A percentile compares a stretch with the other conserved stretches of the same genome.
phyloP scores from a whole-genome alignment of 2,329 filamentous ascomycete species.

The Harringtonia aguacate region DNA sequence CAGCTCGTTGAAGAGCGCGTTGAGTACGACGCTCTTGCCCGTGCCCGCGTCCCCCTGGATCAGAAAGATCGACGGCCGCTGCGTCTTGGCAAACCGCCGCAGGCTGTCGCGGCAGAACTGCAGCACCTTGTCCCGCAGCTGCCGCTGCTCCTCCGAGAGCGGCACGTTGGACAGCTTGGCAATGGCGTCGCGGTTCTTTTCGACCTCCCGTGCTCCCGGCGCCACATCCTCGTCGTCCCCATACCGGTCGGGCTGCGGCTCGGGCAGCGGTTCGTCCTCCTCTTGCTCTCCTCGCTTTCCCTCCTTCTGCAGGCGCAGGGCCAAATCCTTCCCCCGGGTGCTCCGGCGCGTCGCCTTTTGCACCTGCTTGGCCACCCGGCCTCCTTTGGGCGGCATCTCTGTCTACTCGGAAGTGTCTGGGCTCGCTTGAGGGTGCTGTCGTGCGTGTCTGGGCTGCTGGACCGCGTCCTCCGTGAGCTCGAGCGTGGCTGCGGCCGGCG shows the following conservation, averaged over 20 bases:
- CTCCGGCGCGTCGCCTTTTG: conserved; percentile 2
- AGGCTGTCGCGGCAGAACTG: conserved; percentile 4
- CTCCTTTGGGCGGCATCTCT: conserved; percentile 3
- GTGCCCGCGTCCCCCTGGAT: conserved; percentile 6
- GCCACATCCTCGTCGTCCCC: neutral
- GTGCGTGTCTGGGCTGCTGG: too few species aligned
- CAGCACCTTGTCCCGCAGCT: conserved; percentile 3
- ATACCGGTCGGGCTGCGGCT: neutral
- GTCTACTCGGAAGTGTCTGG: too few species aligned
- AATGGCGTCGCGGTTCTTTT: conserved; percentile 1
- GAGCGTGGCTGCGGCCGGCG: too few species aligned
- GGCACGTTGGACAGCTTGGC: conserved; percentile 5
- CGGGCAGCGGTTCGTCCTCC: neutral
- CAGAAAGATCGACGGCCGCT: conserved; percentile 3
- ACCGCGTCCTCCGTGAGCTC: too few species aligned
- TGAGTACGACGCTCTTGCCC: conserved; percentile 6
- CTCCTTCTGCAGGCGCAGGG: neutral
- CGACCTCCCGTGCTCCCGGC: neutral
- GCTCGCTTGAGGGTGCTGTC: too few species aligned
- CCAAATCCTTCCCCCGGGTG: conserved; percentile 1
- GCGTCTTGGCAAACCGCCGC: neutral
- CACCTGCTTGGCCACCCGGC: conserved; percentile 3
- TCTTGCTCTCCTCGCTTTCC: neutral
- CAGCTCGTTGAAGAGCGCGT: conserved; percentile 7
- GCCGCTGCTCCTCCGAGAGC: conserved; percentile 3